These are phyloP conservation scores for Carnegiea gigantea DNA, from an alignment of 179 eudicot genomes.

Conservation along the genomic window DNA sequence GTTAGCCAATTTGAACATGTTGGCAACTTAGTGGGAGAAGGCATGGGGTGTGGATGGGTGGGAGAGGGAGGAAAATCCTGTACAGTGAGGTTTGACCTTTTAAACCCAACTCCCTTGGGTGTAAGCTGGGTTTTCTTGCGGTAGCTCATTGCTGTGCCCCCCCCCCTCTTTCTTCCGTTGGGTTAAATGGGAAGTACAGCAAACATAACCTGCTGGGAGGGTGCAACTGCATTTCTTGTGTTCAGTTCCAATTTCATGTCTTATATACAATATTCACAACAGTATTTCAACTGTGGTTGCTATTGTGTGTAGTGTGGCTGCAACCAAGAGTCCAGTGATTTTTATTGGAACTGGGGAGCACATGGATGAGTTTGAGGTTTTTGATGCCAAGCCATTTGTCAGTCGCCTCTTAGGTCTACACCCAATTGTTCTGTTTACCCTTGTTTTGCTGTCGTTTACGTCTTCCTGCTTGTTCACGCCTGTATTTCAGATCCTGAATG, in stretches of 20 bases:
- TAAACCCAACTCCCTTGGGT: no score
- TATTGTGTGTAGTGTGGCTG: slow-evolving; percentile 69
- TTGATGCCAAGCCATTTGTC: slow-evolving; percentile 92
- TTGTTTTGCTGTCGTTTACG: not conserved
- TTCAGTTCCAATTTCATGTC: not conserved
- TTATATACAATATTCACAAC: not conserved
- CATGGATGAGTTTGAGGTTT: slow-evolving; percentile 91
- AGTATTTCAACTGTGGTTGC: not conserved
- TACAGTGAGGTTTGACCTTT: no score
- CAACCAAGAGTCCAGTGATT: slow-evolving; percentile 93
- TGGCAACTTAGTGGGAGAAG: no score
- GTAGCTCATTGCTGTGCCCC: no score
- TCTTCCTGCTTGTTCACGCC: not conserved
- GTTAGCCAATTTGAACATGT: no score
- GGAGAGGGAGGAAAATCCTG: no score
- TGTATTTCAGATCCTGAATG: slow-evolving; percentile 11
- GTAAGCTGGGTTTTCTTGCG: no score
- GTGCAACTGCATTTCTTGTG: not conserved
- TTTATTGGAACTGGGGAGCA: slow-evolving; percentile 96
- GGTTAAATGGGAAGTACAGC: no score
- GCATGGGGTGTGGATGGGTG: no score
- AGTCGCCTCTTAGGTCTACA: slow-evolving; percentile 83
- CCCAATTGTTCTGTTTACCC: not conserved
- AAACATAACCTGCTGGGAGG: not conserved
- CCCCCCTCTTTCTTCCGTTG: no score